A percentile compares a stretch with the other conserved stretches of the same genome.
These are phyloP conservation scores for Abrus precatorius DNA, from an alignment of 306 rosid genomes.

Conservation along the genomic window DNA sequence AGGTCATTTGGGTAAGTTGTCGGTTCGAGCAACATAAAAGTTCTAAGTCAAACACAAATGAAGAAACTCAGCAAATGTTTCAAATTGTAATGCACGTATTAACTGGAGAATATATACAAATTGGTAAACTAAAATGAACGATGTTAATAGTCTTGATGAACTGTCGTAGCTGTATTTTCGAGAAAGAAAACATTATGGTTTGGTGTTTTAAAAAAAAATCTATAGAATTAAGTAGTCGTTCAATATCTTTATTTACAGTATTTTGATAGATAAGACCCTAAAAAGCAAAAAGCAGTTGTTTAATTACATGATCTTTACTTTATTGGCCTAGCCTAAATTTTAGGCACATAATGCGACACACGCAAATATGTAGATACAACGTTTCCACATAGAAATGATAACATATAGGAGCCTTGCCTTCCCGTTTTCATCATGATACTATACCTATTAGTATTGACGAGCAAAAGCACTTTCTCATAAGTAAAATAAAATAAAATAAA, in stretches of 20 bases:
- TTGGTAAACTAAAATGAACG: background rate
- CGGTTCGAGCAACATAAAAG: too few species aligned
- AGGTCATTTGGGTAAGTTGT: too few species aligned
- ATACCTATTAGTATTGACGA: background rate
- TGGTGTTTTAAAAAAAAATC: background rate
- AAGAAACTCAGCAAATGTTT: background rate
- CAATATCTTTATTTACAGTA: constrained; percentile 11
- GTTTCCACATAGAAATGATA: constrained; percentile 13
- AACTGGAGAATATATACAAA: background rate
- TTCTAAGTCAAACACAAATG: background rate
- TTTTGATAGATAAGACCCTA: background rate
- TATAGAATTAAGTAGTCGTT: background rate
- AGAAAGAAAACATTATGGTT: background rate
- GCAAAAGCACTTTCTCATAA: background rate
- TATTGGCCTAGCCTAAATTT: constrained; percentile 19
- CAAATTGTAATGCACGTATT: background rate
- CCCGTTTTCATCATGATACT: constrained; percentile 21
- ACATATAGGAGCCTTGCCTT: background rate
- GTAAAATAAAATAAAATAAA: too few species aligned
- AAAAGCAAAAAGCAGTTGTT: constrained; percentile 7
- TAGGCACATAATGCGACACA: constrained; percentile 35
- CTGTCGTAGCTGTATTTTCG: background rate
- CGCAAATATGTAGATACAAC: background rate
- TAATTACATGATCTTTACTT: constrained; percentile 4
- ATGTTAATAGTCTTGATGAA: background rate